These are phyloP conservation scores for Mycena pura DNA, from an alignment of 768 basidiomycete genomes.

Conservation along the genomic window DNA sequence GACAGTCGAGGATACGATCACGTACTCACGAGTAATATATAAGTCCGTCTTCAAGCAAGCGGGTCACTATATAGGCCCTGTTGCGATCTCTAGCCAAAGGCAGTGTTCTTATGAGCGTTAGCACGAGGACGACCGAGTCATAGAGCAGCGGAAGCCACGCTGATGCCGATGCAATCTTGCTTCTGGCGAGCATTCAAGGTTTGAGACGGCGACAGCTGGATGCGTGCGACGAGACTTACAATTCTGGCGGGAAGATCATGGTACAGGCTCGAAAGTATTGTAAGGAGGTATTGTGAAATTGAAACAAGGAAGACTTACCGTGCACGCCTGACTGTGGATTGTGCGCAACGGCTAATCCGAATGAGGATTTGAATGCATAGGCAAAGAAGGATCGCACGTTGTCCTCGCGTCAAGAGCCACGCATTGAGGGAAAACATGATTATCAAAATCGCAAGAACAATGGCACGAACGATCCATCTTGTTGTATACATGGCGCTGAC, in stretches of 20 bases:
- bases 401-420: slow-evolving; percentile 59
- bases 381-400: slow-evolving; percentile 46
- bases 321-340: slow-evolving; percentile 45
- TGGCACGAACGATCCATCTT: slow-evolving; percentile 38
- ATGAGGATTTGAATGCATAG: not conserved
- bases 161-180: slow-evolving; percentile 49
- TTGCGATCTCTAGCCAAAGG: slow-evolving; percentile 42
- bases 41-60: slow-evolving; percentile 53
- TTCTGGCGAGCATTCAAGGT: slow-evolving; percentile 42
- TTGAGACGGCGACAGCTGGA: too few species aligned
- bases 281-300: not conserved
- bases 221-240: slow-evolving; percentile 36
- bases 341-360: slow-evolving; percentile 47
- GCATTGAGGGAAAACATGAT: slow-evolving; percentile 55
- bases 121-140: slow-evolving; percentile 48
- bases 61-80: slow-evolving; percentile 46
- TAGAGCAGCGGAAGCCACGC: slow-evolving; percentile 59
- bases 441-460: slow-evolving; percentile 45
- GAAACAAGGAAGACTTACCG: slow-evolving; percentile 29
- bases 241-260: slow-evolving; percentile 47
- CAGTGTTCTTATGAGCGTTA: slow-evolving; percentile 47
- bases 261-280: slow-evolving; percentile 42
- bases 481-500: slow-evolving; percentile 48
- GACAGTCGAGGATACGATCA: not conserved
- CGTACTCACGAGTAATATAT: slow-evolving; percentile 50